These are phyloP conservation scores for Claviceps maximensis DNA, from an alignment of 2,329 filamentous ascomycete genomes.

Conservation along the genomic window DNA sequence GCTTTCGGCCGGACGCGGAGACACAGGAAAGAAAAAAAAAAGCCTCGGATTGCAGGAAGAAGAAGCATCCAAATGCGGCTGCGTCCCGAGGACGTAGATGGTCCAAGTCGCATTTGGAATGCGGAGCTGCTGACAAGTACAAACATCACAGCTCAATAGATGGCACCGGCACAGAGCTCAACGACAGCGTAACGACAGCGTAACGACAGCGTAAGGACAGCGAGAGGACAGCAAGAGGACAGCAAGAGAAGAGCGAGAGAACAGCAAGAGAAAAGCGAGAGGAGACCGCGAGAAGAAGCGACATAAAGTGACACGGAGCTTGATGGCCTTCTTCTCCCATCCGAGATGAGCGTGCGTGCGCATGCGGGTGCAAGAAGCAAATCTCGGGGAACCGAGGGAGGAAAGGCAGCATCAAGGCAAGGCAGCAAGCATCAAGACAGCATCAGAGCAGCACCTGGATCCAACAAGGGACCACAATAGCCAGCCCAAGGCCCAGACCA, in stretches of 20 bases:
- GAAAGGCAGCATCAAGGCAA: not conserved
- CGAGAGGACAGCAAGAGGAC: not conserved
- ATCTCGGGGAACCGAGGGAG: not conserved
- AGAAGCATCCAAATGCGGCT: not conserved
- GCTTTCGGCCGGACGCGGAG: not conserved
- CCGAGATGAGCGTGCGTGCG: not conserved
- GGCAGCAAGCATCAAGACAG: not conserved
- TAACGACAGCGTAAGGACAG: too few relatives aligned
- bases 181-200: too few relatives aligned
- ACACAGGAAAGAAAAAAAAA: not conserved
- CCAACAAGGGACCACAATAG: not conserved
- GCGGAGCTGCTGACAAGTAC: slow-evolving; percentile 1
- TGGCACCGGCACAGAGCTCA: slow-evolving; percentile 4
- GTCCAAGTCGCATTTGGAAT: not conserved
- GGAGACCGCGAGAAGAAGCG: not conserved
- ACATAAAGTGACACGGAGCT: not conserved
- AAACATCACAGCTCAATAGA: slow-evolving; percentile 4
- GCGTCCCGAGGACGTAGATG: not conserved
- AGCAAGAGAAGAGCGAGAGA: not conserved
- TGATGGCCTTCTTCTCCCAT: not conserved
- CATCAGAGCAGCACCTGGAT: not conserved
- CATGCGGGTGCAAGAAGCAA: slow-evolving; percentile 1
- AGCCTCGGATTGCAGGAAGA: not conserved
- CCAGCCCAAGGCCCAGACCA: not conserved
- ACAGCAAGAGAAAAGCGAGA: not conserved